Conservation (phyloP, 257 asterid species). For the Gentiana macrophylla region DNA sequence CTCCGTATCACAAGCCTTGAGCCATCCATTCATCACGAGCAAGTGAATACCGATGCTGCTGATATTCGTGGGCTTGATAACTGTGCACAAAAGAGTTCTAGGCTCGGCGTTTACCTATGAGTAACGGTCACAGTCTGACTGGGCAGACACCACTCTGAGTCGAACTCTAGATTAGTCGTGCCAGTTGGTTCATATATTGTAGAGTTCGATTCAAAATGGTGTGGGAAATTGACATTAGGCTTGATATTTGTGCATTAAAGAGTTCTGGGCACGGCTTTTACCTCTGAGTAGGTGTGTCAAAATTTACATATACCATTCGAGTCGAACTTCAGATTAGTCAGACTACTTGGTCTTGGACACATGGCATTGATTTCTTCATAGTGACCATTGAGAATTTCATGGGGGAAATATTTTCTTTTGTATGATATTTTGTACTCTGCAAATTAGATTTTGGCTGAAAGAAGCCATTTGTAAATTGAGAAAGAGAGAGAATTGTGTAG, state of each 20-base stretch:
- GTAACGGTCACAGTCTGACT: too few species aligned
- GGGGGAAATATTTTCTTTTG: constrained; percentile 15
- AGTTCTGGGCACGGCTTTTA: too few species aligned
- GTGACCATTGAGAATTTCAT: constrained; percentile 38
- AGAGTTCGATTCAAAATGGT: too few species aligned
- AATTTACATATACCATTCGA: constrained; percentile 20
- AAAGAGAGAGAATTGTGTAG: too few species aligned
- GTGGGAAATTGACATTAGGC: too few species aligned
- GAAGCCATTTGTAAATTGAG: too few species aligned
- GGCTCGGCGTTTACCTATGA: too few species aligned
- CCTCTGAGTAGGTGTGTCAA: constrained; percentile 12
- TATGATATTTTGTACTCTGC: neutral
- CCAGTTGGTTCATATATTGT: too few species aligned
- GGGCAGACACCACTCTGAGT: too few species aligned
- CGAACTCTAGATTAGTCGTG: too few species aligned
- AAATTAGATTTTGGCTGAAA: too few species aligned
- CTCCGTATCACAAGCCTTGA: constrained; percentile 86
- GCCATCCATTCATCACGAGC: constrained; percentile 99
- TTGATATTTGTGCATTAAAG: constrained; percentile 30
- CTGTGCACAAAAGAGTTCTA: constrained; percentile 15
- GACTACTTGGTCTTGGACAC: constrained; percentile 45
- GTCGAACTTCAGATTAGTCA: too few species aligned
- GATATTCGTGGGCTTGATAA: constrained; percentile 63
- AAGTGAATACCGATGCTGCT: constrained; percentile 82
- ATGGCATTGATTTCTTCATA: constrained; percentile 62